Percentiles rank a stretch among this genome's conserved stretches.
phyloP scores from a whole-genome alignment of 805 yeast genomes.

The Ascoidea asiatica region DNA sequence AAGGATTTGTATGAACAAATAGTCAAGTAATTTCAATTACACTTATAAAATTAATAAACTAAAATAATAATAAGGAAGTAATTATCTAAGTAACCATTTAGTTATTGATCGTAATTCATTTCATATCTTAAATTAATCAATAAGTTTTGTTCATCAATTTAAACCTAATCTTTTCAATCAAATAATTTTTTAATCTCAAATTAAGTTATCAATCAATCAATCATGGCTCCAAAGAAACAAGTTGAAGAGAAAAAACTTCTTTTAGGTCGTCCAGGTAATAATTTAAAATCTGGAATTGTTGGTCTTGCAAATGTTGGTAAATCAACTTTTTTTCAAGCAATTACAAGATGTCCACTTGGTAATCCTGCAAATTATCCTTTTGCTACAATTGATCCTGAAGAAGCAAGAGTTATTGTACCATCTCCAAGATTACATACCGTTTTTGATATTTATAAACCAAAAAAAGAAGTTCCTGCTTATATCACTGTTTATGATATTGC shows the following conservation, averaged over 20 bases:
- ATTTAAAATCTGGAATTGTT: constrained; percentile 76
- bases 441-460: constrained; percentile 64
- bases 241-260: constrained; percentile 59
- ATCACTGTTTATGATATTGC: constrained; percentile 95
- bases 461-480: constrained; percentile 79
- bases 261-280: constrained; percentile 75
- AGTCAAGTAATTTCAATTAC: no score
- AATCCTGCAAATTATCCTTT: constrained; percentile 97
- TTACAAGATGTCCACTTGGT: constrained; percentile 85
- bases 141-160: no score
- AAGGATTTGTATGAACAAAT: no score
- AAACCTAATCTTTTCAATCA: neutral
- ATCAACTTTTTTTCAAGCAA: constrained; percentile 94
- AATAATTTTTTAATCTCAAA: neutral
- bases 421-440: constrained; percentile 76
- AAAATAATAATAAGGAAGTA: no score
- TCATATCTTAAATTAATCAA: no score
- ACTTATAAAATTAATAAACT: no score
- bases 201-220: neutral
- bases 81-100: no score
- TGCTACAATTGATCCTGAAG: constrained; percentile 97
- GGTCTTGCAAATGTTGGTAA: constrained; percentile 94
- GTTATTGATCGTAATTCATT: no score
- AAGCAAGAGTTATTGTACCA: constrained; percentile 91
- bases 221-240: constrained; percentile 68